Percentiles rank a stretch among this genome's conserved stretches.
Conservation (phyloP, 1,139 yeast species). For the Kodamaea alishanica region DNA sequence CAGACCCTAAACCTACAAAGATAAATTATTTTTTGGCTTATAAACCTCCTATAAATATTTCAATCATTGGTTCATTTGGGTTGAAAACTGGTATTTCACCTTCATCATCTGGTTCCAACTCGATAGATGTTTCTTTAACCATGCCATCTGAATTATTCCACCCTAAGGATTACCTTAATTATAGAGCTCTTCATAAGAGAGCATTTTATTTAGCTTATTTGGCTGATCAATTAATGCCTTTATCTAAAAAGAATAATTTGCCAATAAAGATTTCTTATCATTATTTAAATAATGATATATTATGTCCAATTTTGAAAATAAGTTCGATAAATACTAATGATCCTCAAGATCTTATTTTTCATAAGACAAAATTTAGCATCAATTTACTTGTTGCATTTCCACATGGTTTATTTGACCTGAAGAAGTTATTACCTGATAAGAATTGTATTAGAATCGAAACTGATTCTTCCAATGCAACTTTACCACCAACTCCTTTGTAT, state of each 20-base stretch:
- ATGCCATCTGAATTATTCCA: slow-evolving; percentile 78
- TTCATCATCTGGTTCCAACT: slow-evolving; percentile 39
- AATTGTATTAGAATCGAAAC: slow-evolving; percentile 71
- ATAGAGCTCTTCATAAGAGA: slow-evolving; percentile 84
- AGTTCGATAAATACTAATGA: slow-evolving; percentile 49
- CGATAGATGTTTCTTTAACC: slow-evolving; percentile 73
- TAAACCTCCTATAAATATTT: slow-evolving; percentile 67
- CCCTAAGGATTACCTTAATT: slow-evolving; percentile 85
- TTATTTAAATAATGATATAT: slow-evolving; percentile 61
- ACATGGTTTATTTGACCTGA: slow-evolving; percentile 62
- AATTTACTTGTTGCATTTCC: slow-evolving; percentile 74
- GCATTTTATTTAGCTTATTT: slow-evolving; percentile 81
- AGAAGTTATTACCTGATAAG: slow-evolving; percentile 73
- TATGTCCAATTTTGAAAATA: slow-evolving; percentile 60
- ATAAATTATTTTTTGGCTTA: slow-evolving; percentile 70
- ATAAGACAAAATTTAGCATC: slow-evolving; percentile 67
- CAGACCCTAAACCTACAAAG: slow-evolving; percentile 78
- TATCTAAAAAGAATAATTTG: slow-evolving; percentile 51
- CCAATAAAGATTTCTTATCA: slow-evolving; percentile 56
- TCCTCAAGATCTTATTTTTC: slow-evolving; percentile 50
- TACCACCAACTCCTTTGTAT: slow-evolving; percentile 80
- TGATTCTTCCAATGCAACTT: slow-evolving; percentile 36
- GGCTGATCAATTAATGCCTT: slow-evolving; percentile 57
- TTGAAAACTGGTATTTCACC: slow-evolving; percentile 69
- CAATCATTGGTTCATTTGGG: slow-evolving; percentile 87